These are phyloP conservation scores for Grigorovia humatica DNA, from an alignment of 805 yeast species.

Conservation along the genomic window DNA sequence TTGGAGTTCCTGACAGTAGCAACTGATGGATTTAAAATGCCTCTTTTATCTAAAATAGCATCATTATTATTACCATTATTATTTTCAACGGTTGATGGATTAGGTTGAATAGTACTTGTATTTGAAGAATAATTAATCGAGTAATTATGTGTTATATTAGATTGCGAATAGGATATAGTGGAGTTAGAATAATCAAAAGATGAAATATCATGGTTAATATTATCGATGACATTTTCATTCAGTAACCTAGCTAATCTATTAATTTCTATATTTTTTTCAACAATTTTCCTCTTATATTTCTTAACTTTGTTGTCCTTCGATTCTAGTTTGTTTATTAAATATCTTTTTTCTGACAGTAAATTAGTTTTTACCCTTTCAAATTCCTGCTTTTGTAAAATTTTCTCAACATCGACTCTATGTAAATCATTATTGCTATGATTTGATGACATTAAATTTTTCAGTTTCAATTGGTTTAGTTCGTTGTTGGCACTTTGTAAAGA, in stretches of 20 bases:
- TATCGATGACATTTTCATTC: constrained; percentile 13
- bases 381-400: constrained; percentile 26
- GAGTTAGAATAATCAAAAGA: constrained; percentile 6
- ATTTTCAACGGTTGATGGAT: neutral
- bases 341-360: constrained; percentile 26
- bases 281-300: constrained; percentile 36
- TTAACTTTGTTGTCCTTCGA: constrained; percentile 34
- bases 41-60: too few species aligned
- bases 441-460: constrained; percentile 29
- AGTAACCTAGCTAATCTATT: constrained; percentile 30
- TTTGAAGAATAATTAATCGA: neutral
- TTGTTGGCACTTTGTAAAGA: constrained; percentile 19
- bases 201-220: constrained; percentile 5
- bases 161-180: constrained; percentile 2
- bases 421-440: neutral
- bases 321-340: constrained; percentile 30
- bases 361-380: constrained; percentile 26
- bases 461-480: constrained; percentile 28
- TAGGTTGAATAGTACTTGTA: neutral
- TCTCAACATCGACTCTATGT: constrained; percentile 23
- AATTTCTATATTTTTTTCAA: constrained; percentile 37
- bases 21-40: too few species aligned
- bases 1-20: too few species aligned
- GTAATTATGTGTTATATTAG: neutral
- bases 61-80: neutral